These are phyloP conservation scores for Oropetium thomaeum DNA, from an alignment of 176 grass and related monocot species.

Conservation along the genomic window DNA sequence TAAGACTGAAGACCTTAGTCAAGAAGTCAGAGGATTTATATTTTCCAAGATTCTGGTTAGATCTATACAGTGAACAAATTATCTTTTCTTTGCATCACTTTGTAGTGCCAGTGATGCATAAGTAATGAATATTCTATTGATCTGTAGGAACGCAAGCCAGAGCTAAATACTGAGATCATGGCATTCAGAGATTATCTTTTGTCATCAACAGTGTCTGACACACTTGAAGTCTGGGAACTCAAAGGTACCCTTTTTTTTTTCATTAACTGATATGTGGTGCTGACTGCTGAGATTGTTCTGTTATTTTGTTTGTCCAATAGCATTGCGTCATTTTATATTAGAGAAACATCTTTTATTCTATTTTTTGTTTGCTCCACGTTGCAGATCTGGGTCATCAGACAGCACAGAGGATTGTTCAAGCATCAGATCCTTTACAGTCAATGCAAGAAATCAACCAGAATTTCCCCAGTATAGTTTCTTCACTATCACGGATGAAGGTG, in stretches of 20 bases:
- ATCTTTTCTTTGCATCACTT: conserved; percentile 5
- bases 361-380: conserved; percentile 25
- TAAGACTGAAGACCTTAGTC: conserved; percentile 88
- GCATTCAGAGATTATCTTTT: conserved; percentile 87
- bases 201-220: conserved; percentile 85
- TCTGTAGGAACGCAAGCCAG: conserved; percentile 85
- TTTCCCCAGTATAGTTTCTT: conserved; percentile 96
- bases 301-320: conserved; percentile 22
- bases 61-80: conserved; percentile 27
- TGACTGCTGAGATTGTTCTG: not conserved
- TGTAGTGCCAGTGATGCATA: conserved; percentile 13
- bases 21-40: conserved; percentile 98
- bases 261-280: not conserved
- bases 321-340: not conserved
- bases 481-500: conserved; percentile 97
- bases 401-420: conserved; percentile 88
- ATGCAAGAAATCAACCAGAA: conserved; percentile 99
- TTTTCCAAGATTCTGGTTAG: conserved; percentile 97
- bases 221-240: conserved; percentile 98
- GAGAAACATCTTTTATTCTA: conserved; percentile 1
- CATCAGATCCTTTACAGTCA: conserved; percentile 93
- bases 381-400: conserved; percentile 98
- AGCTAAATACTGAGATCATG: conserved; percentile 76
- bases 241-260: conserved; percentile 59
- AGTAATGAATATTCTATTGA: conserved; percentile 26